Evolutionary conservation across 371 early-diverging fungal genomes (phyloP).

Genomic region (Umbelopsis sp.): DNA sequence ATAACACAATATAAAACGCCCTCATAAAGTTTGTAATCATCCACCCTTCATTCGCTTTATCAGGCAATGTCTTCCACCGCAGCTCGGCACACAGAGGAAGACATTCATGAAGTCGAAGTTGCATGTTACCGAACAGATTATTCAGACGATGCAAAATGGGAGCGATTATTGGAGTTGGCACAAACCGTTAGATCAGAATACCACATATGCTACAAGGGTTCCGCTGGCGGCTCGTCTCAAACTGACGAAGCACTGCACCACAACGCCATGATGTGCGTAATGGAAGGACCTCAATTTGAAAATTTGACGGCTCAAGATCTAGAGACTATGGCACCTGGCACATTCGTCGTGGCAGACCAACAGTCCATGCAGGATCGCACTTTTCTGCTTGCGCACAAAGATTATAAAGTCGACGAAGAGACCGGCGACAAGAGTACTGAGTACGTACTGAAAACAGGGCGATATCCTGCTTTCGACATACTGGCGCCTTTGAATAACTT

Average conservation of each 20-base stretch:
- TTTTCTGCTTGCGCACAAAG: constrained; percentile 34
- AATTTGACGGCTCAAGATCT: not conserved
- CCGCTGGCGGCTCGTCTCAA: no score
- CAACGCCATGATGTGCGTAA: no score
- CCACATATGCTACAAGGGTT: no score
- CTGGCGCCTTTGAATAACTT: not conserved
- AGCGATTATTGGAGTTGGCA: not conserved
- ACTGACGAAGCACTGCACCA: no score
- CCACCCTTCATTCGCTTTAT: no score
- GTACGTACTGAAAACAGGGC: not conserved
- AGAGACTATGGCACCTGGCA: not conserved
- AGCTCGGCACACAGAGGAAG: no score
- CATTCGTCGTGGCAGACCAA: not conserved
- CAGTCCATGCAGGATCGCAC: not conserved
- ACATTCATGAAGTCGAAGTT: not conserved
- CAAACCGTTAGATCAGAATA: no score
- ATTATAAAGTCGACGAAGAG: constrained; percentile 49
- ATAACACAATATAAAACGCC: no score
- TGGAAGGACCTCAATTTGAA: not conserved
- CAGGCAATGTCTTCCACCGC: no score
- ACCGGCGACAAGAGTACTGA: constrained; percentile 37
- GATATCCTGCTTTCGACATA: not conserved
- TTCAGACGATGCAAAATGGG: not conserved
- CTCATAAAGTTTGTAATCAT: no score
- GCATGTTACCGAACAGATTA: not conserved